A percentile compares a stretch with the other conserved stretches of the same genome.
These are phyloP conservation scores for Sorghum bicolor DNA, from an alignment of 176 grass and related monocot species.

Conservation along the genomic window DNA sequence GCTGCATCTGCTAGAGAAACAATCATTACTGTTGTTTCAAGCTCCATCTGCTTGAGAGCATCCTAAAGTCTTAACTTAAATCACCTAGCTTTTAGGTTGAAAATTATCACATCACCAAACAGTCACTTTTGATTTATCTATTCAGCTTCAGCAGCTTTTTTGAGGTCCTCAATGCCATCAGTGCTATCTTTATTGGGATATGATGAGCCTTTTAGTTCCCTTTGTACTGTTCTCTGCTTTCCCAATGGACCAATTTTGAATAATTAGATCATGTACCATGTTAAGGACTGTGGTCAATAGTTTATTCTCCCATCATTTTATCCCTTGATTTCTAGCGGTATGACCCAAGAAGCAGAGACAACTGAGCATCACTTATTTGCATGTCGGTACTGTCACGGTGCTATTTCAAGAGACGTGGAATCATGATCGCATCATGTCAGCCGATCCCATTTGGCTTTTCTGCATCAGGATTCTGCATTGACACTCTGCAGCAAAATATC, in stretches of 20 bases:
- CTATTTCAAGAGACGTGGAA: not conserved
- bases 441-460: not conserved
- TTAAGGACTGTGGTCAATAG: not conserved
- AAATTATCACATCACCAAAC: not conserved
- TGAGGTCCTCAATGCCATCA: not conserved
- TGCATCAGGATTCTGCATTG: not conserved
- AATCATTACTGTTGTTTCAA: not conserved
- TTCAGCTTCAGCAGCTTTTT: not conserved
- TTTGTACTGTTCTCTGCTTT: conserved; percentile 1
- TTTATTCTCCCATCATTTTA: not conserved
- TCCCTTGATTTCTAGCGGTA: not conserved
- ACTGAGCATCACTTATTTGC: not conserved
- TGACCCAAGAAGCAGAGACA: not conserved
- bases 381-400: not conserved
- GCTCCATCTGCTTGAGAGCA: not conserved
- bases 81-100: not conserved
- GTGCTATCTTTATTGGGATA: not conserved
- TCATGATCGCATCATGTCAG: not conserved
- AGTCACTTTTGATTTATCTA: not conserved
- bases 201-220: conserved; percentile 6
- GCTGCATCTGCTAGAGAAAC: conserved; percentile 1
- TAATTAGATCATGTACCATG: not conserved
- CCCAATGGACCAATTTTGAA: not conserved
- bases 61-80: not conserved
- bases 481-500: not conserved